These are phyloP conservation scores for Neurospora sp. DNA, from an alignment of 495 filamentous ascomycete species.

Conservation along the genomic window DNA sequence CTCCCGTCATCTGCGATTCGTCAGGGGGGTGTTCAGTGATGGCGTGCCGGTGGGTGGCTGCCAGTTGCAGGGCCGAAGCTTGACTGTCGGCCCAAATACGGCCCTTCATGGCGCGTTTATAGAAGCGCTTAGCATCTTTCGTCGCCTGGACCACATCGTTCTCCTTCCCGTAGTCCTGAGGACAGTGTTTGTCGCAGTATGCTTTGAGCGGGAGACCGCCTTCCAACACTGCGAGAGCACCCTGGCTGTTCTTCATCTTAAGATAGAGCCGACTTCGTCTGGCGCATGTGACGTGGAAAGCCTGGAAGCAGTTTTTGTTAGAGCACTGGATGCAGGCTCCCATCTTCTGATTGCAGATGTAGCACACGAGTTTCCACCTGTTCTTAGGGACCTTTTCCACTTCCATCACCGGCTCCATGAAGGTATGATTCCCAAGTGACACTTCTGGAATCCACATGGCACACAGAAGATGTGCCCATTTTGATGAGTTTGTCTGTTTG, in stretches of 20 bases:
- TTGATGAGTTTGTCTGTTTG: slow-evolving; percentile 90
- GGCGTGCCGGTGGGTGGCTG: slow-evolving; percentile 51
- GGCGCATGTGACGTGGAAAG: slow-evolving; percentile 98
- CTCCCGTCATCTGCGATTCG: slow-evolving; percentile 46
- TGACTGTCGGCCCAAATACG: slow-evolving; percentile 87
- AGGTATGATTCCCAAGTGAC: slow-evolving; percentile 85
- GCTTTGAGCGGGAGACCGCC: slow-evolving; percentile 78
- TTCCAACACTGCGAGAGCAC: slow-evolving; percentile 69
- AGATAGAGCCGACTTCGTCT: slow-evolving; percentile 78
- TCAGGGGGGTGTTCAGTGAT: slow-evolving; percentile 48
- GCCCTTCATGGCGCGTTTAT: slow-evolving; percentile 75
- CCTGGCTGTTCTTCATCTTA: slow-evolving; percentile 91
- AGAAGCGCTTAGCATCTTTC: slow-evolving; percentile 56
- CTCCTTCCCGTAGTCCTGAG: slow-evolving; percentile 77
- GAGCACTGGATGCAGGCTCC: slow-evolving; percentile 97
- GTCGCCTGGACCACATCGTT: slow-evolving; percentile 54
- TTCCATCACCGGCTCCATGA: slow-evolving; percentile 97
- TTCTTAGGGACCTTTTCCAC: slow-evolving; percentile 93
- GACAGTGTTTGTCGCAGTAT: slow-evolving; percentile 93
- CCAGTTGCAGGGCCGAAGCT: slow-evolving; percentile 70
- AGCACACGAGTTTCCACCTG: slow-evolving; percentile 89
- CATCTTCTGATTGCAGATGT: slow-evolving; percentile 96
- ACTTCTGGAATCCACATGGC: slow-evolving; percentile 99
- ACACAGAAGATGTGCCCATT: slow-evolving; percentile 94
- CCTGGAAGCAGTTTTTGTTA: slow-evolving; percentile 92